Percentiles rank a stretch among this genome's conserved stretches.
Conservation (phyloP, 2,329 filamentous ascomycete species). For the Cercospora sp. region DNA sequence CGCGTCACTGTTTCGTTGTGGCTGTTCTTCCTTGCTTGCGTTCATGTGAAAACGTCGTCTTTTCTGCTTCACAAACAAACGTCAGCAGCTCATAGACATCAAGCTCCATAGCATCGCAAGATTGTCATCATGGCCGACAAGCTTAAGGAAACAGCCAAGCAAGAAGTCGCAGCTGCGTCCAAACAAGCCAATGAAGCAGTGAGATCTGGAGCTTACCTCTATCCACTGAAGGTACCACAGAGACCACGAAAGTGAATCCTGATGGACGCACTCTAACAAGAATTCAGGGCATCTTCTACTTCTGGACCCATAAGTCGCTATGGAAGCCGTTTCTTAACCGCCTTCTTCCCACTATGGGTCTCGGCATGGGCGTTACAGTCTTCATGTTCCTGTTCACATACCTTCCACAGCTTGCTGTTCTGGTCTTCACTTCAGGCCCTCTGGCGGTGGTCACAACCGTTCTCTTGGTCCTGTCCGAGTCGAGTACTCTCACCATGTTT, state of each 20-base stretch:
- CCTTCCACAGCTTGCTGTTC: conserved; percentile 75
- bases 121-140: conserved; percentile 37
- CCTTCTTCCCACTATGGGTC: conserved; percentile 61
- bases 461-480: conserved; percentile 60
- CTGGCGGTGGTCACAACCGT: conserved; percentile 72
- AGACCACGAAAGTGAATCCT: not conserved
- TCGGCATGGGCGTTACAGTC: conserved; percentile 69
- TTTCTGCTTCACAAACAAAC: not conserved
- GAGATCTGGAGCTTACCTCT: conserved; percentile 77
- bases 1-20: not conserved
- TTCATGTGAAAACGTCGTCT: not conserved
- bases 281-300: conserved; percentile 60
- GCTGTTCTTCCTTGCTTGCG: not conserved
- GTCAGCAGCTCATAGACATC: not conserved
- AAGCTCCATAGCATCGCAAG: not conserved
- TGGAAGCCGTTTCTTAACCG: conserved; percentile 61
- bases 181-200: conserved; percentile 66
- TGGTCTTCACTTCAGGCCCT: conserved; percentile 82
- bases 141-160: conserved; percentile 59
- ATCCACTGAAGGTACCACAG: conserved; percentile 68
- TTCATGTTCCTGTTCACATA: conserved; percentile 90
- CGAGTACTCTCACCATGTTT: conserved; percentile 52
- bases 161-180: conserved; percentile 70
- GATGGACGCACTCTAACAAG: not conserved
- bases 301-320: conserved; percentile 57